Base-by-base conservation (phyloP, 2,329 filamentous ascomycete species). In the Fusarium pilosicola region DNA sequence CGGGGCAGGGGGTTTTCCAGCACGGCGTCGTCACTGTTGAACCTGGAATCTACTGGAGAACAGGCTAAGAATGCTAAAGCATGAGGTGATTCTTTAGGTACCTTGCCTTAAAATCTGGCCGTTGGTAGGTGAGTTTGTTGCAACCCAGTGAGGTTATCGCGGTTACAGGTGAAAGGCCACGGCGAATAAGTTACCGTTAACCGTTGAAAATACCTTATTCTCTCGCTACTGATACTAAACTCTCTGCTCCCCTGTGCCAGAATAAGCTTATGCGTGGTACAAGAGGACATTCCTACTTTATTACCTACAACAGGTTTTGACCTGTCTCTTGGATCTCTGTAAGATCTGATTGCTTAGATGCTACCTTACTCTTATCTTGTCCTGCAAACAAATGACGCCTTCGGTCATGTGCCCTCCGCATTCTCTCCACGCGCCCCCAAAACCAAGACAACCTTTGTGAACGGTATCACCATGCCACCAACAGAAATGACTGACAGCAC, bases 341-440 rank as follows among this genome's bases (percentile, higher is more conserved):
- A 51, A 60, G 63, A 62, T 68, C 66, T 65, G 55, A 65, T 75
- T 70, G 65, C 70, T 34, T 34, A 51, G 17, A 51, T 74, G 62
- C 58, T 66, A 45, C 65, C 39, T 24, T 51, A 7, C n/a, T 51
- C 30, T 61, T 58, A 74, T 74, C 56, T 46, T 54, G 55, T 46
- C 55, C 61, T 56, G 28, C 60, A 30, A 74, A 49, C 42, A 68
- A 51, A 68, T 77, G 68, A 71, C 73, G 63, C 73, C 48, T 67
- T 51, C 20, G 56, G 67, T 77, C 75, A 77, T 77, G 75, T 77
- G 75, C 64, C 44, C 42, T 45, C 44, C 12, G 57, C 66, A 55
- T 71, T 49, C 65, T 70, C 75, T 60, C 70, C 74, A 68, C 68
- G 62, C 62, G 68, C 71, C 54, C 48, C 49, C 56, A 71, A 45